Evolutionary conservation across 2,329 filamentous ascomycete genomes (phyloP).

Genomic region (Furcasterigmium furcatum): DNA sequence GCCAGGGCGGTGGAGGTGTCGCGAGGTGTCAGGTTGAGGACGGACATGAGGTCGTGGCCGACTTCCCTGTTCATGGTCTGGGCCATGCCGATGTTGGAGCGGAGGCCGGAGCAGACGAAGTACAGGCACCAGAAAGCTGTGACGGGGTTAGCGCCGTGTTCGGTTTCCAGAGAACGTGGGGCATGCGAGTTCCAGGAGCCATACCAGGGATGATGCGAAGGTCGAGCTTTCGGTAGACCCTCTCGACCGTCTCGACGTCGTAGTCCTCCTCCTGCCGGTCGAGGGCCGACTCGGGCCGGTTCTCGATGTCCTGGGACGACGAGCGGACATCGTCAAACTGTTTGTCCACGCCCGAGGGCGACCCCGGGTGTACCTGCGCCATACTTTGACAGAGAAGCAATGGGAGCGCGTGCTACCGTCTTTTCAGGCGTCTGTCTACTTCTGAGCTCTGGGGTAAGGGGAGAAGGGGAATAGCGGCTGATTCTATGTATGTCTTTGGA

Average conservation of each 20-base stretch:
- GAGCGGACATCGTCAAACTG: conserved; percentile 8
- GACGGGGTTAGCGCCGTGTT: too few relatives aligned
- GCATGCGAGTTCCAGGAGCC: conserved; percentile 3
- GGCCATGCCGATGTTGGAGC: conserved; percentile 88
- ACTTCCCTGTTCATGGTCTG: conserved; percentile 82
- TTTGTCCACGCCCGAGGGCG: conserved; percentile 29
- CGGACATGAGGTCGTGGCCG: conserved; percentile 71
- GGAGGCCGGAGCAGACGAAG: conserved; percentile 88
- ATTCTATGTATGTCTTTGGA: too few relatives aligned
- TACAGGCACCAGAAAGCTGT: conserved; percentile 84
- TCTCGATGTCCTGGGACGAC: conserved; percentile 8
- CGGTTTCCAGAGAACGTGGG: not conserved
- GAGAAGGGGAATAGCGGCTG: conserved; percentile 1
- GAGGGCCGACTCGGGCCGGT: conserved; percentile 12
- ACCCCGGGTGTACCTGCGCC: conserved; percentile 29
- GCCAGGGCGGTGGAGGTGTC: conserved; percentile 83
- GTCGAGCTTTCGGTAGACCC: conserved; percentile 57
- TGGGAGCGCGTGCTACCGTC: conserved; percentile 48
- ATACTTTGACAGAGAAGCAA: conserved; percentile 49
- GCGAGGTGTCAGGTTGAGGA: conserved; percentile 66
- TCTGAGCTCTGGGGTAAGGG: not conserved
- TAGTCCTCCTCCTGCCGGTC: conserved; percentile 32
- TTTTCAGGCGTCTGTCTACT: conserved; percentile 28
- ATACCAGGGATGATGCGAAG: conserved; percentile 56
- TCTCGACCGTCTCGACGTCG: conserved; percentile 48